Evolutionary conservation across 805 yeast species (phyloP), one percentile per base, ranked within the genome.

Genomic region (Sugiyamaella americana): DNA sequence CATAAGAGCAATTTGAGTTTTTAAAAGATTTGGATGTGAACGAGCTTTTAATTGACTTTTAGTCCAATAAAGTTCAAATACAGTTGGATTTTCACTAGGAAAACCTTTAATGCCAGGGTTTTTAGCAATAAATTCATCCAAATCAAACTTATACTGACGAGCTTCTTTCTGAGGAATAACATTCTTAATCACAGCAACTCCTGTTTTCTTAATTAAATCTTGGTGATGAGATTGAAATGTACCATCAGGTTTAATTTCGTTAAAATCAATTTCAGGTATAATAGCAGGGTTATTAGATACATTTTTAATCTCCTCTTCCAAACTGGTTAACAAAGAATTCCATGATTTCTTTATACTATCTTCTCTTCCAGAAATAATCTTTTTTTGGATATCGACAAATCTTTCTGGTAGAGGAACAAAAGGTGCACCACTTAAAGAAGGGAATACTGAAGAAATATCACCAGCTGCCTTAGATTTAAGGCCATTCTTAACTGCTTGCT

Each of bases 11-110:
- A 48, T 50, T 57, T 63, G 59, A 4, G 65, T 55, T 46, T 56
- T 51, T 16, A 59, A 48, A 19, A 68, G 49, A 19, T 63, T 60
- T 16, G 71, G 71, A 52, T 69, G 69, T 1, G 71, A 59, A 30
- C 75, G 54, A 4, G 73, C 73, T 40, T 53, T 57, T 1, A 65
- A 58, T 52, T 71, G 73, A 2, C 70, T 52, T 43, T 61, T 59
- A 2, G 71, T 58, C 74, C 74, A 71, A 49, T 66, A 68, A 13
- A 68, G 56, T 47, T 67, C 67, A 52, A 63, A 55, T 43, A 60
- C 53, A 37, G 57, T 45, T 26, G 62, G 55, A 35, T 58, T 45
- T 5, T 49, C 51, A 11, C 37, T 42, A 3, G 68, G 64, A 36
- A 54, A 54, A 2, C 47, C 61, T 1, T 59, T 59, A 37, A 57